Conservation (phyloP, 2,329 filamentous ascomycete genomes). For the Colletotrichum eleusines region DNA sequence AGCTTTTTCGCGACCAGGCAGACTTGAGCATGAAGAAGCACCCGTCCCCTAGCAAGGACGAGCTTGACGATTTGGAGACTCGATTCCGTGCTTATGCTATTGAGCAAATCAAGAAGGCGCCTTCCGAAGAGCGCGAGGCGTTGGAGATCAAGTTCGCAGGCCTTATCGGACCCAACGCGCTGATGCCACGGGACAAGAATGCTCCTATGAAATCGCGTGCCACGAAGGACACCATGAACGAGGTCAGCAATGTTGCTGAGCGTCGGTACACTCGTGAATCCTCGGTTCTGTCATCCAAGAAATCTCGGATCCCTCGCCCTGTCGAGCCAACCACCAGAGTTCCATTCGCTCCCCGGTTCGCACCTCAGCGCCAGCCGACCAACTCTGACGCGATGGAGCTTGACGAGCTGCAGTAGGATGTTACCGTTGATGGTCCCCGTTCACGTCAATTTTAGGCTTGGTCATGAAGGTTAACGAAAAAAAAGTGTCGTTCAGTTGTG, state of each 20-base stretch:
- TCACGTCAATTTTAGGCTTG: slow-evolving; percentile 20
- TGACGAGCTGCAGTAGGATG: slow-evolving; percentile 52
- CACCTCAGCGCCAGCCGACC: slow-evolving; percentile 45
- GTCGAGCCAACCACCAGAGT: slow-evolving; percentile 42
- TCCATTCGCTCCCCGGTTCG: slow-evolving; percentile 46
- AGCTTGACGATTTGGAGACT: slow-evolving; percentile 53
- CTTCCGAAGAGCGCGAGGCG: slow-evolving; percentile 24
- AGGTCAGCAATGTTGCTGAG: slow-evolving; percentile 15
- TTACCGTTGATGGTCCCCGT: slow-evolving; percentile 15
- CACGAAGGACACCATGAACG: slow-evolving; percentile 17
- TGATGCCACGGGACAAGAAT: slow-evolving; percentile 49
- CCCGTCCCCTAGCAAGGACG: slow-evolving; percentile 58
- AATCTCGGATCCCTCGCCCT: slow-evolving; percentile 44
- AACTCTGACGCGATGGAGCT: slow-evolving; percentile 46
- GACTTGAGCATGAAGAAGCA: slow-evolving; percentile 54
- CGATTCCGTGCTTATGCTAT: slow-evolving; percentile 47
- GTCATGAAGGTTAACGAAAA: neutral
- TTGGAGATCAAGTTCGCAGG: slow-evolving; percentile 25
- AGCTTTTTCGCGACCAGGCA: slow-evolving; percentile 19
- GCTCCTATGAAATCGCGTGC: slow-evolving; percentile 40
- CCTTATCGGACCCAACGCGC: slow-evolving; percentile 17
- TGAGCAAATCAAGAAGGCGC: slow-evolving; percentile 26
- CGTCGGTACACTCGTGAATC: slow-evolving; percentile 18
- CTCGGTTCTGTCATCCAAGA: slow-evolving; percentile 16
- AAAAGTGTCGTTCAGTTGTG: neutral